Evolutionary conservation across 2,329 filamentous ascomycete species (phyloP), one percentile per base, ranked within the genome.

Genomic region (Cercospora sesami): DNA sequence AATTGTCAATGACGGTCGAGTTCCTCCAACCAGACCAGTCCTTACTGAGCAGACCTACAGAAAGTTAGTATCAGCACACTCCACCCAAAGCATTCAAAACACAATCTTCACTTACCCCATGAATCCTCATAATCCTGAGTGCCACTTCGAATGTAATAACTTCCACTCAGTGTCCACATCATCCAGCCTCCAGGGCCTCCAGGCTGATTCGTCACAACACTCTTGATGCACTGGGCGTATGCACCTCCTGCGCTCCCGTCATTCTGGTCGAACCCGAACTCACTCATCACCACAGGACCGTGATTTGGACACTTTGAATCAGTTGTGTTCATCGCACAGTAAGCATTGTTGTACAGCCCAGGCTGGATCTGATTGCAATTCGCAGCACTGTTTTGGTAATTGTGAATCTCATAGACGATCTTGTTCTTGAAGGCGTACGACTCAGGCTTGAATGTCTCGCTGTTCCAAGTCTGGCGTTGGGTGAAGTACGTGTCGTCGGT

Each of bases 401-500:
- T 88, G 80, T 89, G 87, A 5, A 89, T 79, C 76, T 89, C 87
- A 2, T 88, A 81, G 10, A 87, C 86, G 0, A 89, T 79, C 78
- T 88, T 88, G 73, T 65, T 65, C 26, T 61, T 65, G 75, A 84
- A 86, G 0, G 78, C 70, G 71, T 87, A 88, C 72, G 85, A 83
- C 14, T 73, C 73, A 78, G 23, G 86, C 63, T 73, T 77, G 82
- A 7, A 88, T 79, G 64, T 83, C 16, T 84, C 81, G 0, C 84
- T 83, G 8, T 81, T 51, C 31, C 33, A 67, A 8, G 33, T 62
- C n/a, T 58, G 51, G 1, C 60, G 67, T 64, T 57, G 65, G 21
- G 12, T 83, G 5, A 88, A 80, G 26, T 66, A 85, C 1, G 81
- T 81, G 9, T 88, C 76, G 28, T 80, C 84, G 0, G 85, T 87